Percentiles rank a stretch among this genome's conserved stretches.
These are phyloP conservation scores for Blastobotrys malaysiensis DNA, from an alignment of 1,139 yeast species.

Conservation along the genomic window DNA sequence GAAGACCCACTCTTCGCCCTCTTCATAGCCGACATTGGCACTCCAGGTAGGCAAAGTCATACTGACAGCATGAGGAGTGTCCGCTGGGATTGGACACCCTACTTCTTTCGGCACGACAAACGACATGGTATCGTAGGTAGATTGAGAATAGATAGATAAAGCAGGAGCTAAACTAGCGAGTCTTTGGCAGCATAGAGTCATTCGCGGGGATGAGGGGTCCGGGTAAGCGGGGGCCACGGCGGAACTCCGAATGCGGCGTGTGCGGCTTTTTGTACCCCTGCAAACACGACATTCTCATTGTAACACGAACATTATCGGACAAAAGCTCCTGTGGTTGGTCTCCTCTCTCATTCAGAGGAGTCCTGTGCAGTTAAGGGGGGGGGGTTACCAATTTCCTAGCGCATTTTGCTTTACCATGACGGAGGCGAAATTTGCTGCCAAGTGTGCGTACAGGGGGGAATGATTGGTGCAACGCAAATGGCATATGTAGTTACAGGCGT, in stretches of 20 bases:
- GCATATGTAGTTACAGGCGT: no score
- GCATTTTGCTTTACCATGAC: no score
- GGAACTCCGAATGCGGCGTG: not conserved
- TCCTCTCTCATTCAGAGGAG: no score
- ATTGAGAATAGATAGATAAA: not conserved
- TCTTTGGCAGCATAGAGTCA: not conserved
- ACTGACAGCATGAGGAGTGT: conserved; percentile 87
- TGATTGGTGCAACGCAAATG: no score
- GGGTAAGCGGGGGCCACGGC: not conserved
- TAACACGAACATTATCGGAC: no score
- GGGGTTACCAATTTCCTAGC: no score
- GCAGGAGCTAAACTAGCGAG: no score
- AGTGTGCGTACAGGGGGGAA: no score
- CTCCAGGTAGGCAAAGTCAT: conserved; percentile 94
- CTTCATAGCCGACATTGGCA: conserved; percentile 87
- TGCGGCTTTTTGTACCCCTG: not conserved
- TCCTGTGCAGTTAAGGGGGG: no score
- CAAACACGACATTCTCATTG: no score
- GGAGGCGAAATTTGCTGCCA: no score
- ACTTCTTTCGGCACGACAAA: conserved; percentile 41
- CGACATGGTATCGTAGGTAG: conserved; percentile 17
- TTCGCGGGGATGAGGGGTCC: not conserved
- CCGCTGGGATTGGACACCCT: conserved; percentile 83
- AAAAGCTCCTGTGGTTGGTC: no score
- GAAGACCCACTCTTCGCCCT: conserved; percentile 82